phyloP scores from a whole-genome alignment of 2,329 filamentous ascomycete genomes.

The Fusarium bulbicola region DNA sequence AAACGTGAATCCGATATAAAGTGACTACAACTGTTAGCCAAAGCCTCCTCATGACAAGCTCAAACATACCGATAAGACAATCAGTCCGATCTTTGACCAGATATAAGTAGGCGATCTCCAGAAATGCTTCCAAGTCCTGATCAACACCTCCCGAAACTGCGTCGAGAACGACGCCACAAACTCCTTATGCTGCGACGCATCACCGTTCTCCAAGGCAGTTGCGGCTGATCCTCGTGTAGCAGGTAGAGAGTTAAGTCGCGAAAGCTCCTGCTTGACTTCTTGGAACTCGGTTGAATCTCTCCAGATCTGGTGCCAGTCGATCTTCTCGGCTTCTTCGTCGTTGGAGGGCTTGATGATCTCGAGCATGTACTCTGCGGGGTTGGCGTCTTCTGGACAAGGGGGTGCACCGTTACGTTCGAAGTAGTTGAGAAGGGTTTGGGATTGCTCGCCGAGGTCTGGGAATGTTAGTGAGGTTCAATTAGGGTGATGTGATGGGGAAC shows the following conservation, averaged over 20 bases:
- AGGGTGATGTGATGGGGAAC: neutral
- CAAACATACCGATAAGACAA: conserved; percentile 30
- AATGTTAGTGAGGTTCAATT: neutral
- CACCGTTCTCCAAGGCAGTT: neutral
- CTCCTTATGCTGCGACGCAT: conserved; percentile 41
- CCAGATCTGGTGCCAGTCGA: conserved; percentile 54
- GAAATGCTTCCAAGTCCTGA: conserved; percentile 50
- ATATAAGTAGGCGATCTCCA: conserved; percentile 63
- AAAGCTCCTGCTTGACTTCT: conserved; percentile 39
- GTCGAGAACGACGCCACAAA: conserved; percentile 45
- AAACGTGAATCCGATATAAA: conserved; percentile 76
- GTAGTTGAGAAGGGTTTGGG: conserved; percentile 60
- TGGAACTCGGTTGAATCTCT: conserved; percentile 52
- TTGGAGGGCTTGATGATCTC: conserved; percentile 44
- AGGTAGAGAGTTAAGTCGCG: conserved; percentile 20
- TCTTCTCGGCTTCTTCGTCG: conserved; percentile 50
- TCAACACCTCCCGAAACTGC: conserved; percentile 47
- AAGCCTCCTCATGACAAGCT: fast-evolving
- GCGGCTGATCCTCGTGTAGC: neutral
- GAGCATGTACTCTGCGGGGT: conserved; percentile 76
- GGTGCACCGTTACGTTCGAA: conserved; percentile 70
- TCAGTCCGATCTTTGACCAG: conserved; percentile 61
- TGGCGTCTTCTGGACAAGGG: conserved; percentile 62
- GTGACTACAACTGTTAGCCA: conserved; percentile 29
- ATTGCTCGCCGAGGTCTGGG: conserved; percentile 50